Evolutionary conservation across 192 early-diverging fungal species (phyloP), one percentile per base, ranked within the genome.

Genomic region (Paraglomus brasilianum): DNA sequence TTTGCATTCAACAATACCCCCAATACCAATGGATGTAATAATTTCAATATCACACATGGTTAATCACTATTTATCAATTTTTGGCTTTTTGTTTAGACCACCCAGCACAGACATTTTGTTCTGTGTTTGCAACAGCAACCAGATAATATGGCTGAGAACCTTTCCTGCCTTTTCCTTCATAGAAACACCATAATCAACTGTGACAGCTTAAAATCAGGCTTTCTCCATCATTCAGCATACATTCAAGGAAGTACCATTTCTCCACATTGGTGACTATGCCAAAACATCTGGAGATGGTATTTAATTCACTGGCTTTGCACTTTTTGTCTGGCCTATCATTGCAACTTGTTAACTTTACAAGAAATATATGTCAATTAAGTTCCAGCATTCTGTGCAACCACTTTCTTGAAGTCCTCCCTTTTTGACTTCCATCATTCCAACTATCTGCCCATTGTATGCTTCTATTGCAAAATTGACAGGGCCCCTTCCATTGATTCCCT

Each of bases 161-260:
- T 45, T 63, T 47, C 45, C 45, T 4, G 48, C 61, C 43, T 63
- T 63, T 14, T 5, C 43, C 14, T 45, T 7, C 61, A 63, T 21
- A 63, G 44, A 30, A 30, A 30, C 30, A 5, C 24, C 17, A 63
- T 45, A 17, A 21, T 63, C 61, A 47, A 21, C 48, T 21, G 14
- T 14, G 61, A 63, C 45, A 63, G 43, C 22, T 45, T 63, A 14
- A 63, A 63, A 41, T 19, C 8, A 13, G 5, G 7, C 42, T 46
- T 63, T 9, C 44, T 39, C 48, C n/a, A 24, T 47, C 21, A 63
- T 63, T 42, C 10, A 41, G 44, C 1, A 42, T 47, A 47, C 61
- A 63, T 57, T 77, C 75, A 53, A 77, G 49, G 59, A 77, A 77
- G 46, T 61, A 66, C 68, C 71, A 77, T 53, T n/a, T 11, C 5